Base-by-base conservation (phyloP, 148 eudicot genomes). In the Vaccinium corymbosum region DNA sequence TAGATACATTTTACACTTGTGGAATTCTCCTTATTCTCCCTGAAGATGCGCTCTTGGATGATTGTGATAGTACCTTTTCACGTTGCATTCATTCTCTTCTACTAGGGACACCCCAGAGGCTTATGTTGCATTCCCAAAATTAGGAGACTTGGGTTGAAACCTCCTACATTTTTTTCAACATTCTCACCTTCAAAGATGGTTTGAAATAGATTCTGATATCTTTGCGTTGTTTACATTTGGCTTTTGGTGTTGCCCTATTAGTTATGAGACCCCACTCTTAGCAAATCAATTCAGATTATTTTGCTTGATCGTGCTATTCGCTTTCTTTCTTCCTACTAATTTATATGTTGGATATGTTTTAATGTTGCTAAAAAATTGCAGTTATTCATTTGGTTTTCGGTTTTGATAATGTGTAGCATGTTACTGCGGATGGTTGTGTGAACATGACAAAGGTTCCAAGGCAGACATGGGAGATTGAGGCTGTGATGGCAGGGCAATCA, bases 381-480 rank as follows among this genome's bases (percentile, higher is more conserved):
- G 25, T 11, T 27, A 29, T n/a, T 57, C 83, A 20, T 29, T 42
- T 25, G 8, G 3, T 59, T 73, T 87, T 75, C 27, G 49, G 77
- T 29, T 86, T 38, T 80, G 49, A 48, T 55, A 35, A 51, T 74
- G 35, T 86, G 84, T 82, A 97, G 99, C 82, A 82, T 83, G 90
- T 97, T 49, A 97, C 95, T 0, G 80, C 89, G 15, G 78, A 88
- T 84, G 99, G 98, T 27, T 97, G 98, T 84, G 86, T 90, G 89
- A 97, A 94, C 90, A 91, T 97, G 99, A 93, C 92, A 68, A 93
- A 94, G 76, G 92, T 90, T 84, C 99, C 99, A 6, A 90, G 99
- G 49, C 87, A 94, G 84, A 89, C 87, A 22, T 76, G 81, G 88
- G 97, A 94, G 70, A 91, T 97, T 27, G 98, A 97, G 86, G 98